These are phyloP conservation scores for Thelonectria blattea DNA, from an alignment of 2,329 filamentous ascomycete species.

Conservation along the genomic window DNA sequence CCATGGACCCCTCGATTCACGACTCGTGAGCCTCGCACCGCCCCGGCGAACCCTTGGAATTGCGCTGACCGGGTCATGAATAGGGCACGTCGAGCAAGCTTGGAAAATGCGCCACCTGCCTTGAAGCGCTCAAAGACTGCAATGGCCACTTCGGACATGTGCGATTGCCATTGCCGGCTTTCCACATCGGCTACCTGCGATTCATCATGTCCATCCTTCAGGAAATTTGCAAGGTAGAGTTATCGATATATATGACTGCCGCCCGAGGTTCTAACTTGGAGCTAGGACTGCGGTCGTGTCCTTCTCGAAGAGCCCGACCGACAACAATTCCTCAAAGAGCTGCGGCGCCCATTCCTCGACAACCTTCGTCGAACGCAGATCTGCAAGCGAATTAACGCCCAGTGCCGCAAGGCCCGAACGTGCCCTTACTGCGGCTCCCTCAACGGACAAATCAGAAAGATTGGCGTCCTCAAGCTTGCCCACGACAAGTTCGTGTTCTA, in stretches of 20 bases:
- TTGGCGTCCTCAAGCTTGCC: conserved; percentile 88
- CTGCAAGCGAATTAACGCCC: conserved; percentile 85
- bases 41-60: not conserved
- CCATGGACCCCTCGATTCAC: conserved; percentile 86
- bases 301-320: conserved; percentile 82
- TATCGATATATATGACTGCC: not conserved
- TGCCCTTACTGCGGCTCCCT: conserved; percentile 82
- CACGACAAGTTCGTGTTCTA: conserved; percentile 92
- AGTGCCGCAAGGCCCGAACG: conserved; percentile 83
- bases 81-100: conserved; percentile 85
- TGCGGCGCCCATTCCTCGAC: conserved; percentile 83
- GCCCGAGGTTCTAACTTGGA: conserved; percentile 10
- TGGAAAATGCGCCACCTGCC: conserved; percentile 81
- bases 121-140: conserved; percentile 80
- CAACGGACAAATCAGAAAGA: conserved; percentile 92
- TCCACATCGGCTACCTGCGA: conserved; percentile 95
- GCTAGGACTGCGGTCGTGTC: conserved; percentile 78
- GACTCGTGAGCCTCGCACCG: conserved; percentile 60
- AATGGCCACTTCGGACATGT: conserved; percentile 97
- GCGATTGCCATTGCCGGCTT: conserved; percentile 85
- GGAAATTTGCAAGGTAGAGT: conserved; percentile 82
- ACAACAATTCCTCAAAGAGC: conserved; percentile 76
- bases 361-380: conserved; percentile 84
- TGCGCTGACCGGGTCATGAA: not conserved
- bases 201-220: conserved; percentile 92